These are phyloP conservation scores for Lasiodiplodia gonubiensis DNA, from an alignment of 2,329 filamentous ascomycete species.

Conservation along the genomic window DNA sequence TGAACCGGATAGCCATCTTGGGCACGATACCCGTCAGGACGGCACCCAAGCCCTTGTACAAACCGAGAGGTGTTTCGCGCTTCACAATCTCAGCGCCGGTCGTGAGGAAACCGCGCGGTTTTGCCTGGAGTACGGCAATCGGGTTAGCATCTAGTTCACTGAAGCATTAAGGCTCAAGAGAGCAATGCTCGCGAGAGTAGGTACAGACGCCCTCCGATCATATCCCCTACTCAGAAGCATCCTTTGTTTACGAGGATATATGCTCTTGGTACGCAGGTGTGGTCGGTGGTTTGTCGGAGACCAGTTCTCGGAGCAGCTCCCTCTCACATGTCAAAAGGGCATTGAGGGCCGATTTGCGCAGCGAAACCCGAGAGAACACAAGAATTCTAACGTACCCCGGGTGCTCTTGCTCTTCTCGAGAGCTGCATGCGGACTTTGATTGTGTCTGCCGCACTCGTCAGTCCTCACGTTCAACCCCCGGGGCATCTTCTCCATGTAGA, in stretches of 20 bases:
- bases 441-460: constrained; percentile 68
- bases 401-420: constrained; percentile 79
- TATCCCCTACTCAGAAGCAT: background rate
- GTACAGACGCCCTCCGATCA: background rate
- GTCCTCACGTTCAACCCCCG: constrained; percentile 2
- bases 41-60: constrained; percentile 98
- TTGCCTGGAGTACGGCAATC: constrained; percentile 52
- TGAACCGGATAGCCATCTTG: constrained; percentile 99
- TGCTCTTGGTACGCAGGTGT: background rate
- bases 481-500: background rate
- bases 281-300: background rate
- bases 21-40: constrained; percentile 95
- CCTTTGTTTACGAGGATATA: background rate
- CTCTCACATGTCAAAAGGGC: constrained; percentile 3
- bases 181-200: background rate
- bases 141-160: constrained; percentile 5
- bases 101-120: constrained; percentile 83
- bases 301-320: background rate
- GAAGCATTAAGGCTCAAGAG: background rate
- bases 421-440: constrained; percentile 99
- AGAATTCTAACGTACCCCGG: constrained; percentile 64
- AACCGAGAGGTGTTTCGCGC: constrained; percentile 86
- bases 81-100: constrained; percentile 87
- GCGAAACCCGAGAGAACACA: background rate
- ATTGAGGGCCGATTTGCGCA: background rate